Base-by-base conservation (phyloP, 352 stramenopile species). In the Peronospora destructor region DNA sequence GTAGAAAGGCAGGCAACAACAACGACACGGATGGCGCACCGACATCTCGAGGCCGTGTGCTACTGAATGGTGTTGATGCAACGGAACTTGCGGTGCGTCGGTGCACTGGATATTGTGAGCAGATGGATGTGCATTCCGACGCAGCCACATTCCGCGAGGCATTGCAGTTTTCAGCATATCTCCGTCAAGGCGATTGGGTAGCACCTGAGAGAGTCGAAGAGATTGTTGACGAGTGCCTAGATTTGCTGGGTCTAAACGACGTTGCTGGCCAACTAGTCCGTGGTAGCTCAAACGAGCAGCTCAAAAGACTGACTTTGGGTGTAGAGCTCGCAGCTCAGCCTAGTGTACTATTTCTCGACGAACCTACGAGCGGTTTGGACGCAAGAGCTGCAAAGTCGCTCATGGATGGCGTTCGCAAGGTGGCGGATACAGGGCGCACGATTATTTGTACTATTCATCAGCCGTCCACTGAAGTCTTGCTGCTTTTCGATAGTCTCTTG, bases 71-170 rank as follows among this genome's bases (percentile, higher is more conserved):
- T 26, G 71, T 92, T 53, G 85, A 94, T 59, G 72, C 68, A 1
- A 83, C 68, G 0, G 64, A 81, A 25, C 54, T 81, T 12, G 68
- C 64, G 9, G 66, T 81, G 25, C 67, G 68, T 1, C 56, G 72
- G 28, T 72, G 57, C 9, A 81, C 72, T 8, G 68, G 73, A 5
- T 85, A 83, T 52, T 84, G 73, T 34, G 65, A 84, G 40, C 90
- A 97, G 50, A 93, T 94, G 45, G 90, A 97, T 56, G 79, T 85
- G 35, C 76, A 97, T 56, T 83, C 75, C 3, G 74, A 90, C 34
- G 92, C 87, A 3, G 73, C 80, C 5, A 97, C 91, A 6, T 88
- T 93, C 29, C 72, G 87, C 7, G 90, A 97, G 46, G 80, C 86
- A 13, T 82, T 97, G 30, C 60, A 70, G 14, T 97, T 97, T 57